These are phyloP conservation scores for Trichoderma sp. DNA, from an alignment of 2,329 filamentous ascomycete species.

Conservation along the genomic window DNA sequence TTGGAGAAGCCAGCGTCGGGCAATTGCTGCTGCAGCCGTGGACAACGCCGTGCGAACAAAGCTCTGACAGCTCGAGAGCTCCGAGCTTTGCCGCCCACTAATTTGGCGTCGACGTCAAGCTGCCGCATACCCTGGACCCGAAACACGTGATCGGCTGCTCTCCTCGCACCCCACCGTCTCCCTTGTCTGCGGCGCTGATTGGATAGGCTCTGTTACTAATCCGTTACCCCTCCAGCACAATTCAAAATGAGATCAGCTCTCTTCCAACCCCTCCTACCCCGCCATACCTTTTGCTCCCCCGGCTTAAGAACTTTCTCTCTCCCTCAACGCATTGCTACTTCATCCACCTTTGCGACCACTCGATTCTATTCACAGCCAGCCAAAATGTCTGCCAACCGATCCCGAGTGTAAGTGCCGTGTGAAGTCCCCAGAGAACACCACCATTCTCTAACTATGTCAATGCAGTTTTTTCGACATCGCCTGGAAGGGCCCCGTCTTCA, in stretches of 20 bases:
- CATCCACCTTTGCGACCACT: constrained; percentile 42
- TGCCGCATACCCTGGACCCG: constrained; percentile 15
- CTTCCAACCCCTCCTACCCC: constrained; percentile 51
- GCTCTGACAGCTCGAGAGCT: not conserved
- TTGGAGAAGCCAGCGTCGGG: not conserved
- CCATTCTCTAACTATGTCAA: constrained; percentile 30
- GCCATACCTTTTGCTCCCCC: constrained; percentile 46
- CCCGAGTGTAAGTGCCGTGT: constrained; percentile 63
- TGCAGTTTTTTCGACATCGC: constrained; percentile 69
- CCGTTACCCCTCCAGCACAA: constrained; percentile 44
- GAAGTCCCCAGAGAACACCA: constrained; percentile 24
- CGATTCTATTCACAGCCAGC: constrained; percentile 60
- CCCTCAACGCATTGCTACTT: constrained; percentile 43
- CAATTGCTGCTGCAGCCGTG: not conserved
- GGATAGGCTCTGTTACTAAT: constrained; percentile 41
- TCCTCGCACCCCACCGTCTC: constrained; percentile 28
- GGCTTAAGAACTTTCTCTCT: constrained; percentile 45
- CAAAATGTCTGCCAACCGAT: constrained; percentile 64
- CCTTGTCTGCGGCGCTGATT: constrained; percentile 31
- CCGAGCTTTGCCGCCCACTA: not conserved
- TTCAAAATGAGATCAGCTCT: constrained; percentile 50
- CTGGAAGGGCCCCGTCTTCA: constrained; percentile 72
- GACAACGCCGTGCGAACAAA: not conserved
- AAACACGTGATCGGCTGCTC: constrained; percentile 36
- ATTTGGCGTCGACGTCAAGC: constrained; percentile 10